A percentile compares a stretch with the other conserved stretches of the same genome.
Conservation (phyloP, 192 early-diverging fungal species). For the Thoreauomyces humboldtii region DNA sequence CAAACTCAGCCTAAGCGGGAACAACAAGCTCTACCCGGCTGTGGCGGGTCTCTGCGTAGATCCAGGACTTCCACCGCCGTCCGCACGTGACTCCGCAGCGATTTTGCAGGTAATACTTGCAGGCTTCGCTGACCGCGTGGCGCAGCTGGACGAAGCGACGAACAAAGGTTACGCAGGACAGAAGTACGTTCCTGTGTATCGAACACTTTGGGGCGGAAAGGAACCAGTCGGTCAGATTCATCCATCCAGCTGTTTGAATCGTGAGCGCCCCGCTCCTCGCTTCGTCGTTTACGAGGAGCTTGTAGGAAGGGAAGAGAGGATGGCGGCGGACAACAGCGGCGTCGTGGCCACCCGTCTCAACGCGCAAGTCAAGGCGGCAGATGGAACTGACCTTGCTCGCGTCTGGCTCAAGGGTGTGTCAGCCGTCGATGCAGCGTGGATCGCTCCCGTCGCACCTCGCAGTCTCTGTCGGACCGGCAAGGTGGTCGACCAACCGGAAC, state of each 20-base stretch:
- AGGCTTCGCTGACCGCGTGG: slow-evolving; percentile 92
- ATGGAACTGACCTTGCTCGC: slow-evolving; percentile 48
- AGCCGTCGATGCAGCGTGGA: slow-evolving; percentile 73
- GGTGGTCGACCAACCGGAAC: slow-evolving; percentile 72
- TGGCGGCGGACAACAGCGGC: slow-evolving; percentile 55
- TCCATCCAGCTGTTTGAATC: slow-evolving; percentile 34
- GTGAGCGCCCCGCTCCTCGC: slow-evolving; percentile 42
- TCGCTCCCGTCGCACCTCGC: slow-evolving; percentile 69
- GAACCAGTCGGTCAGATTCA: slow-evolving; percentile 71
- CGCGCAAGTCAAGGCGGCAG: slow-evolving; percentile 36
- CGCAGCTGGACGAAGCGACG: slow-evolving; percentile 55
- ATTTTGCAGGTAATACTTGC: slow-evolving; percentile 86
- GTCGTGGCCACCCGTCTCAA: slow-evolving; percentile 62
- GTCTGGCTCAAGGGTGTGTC: slow-evolving; percentile 76
- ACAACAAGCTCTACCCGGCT: slow-evolving; percentile 50
- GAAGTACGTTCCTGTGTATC: slow-evolving; percentile 41
- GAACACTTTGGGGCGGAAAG: slow-evolving; percentile 40
- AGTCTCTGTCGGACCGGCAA: slow-evolving; percentile 73
- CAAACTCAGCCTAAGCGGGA: slow-evolving; percentile 19
- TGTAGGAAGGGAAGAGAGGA: slow-evolving; percentile 44
- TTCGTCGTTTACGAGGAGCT: slow-evolving; percentile 59
- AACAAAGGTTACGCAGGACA: slow-evolving; percentile 26
- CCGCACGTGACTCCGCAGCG: slow-evolving; percentile 53
- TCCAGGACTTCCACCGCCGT: slow-evolving; percentile 52
- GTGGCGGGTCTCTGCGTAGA: slow-evolving; percentile 69